Conservation (phyloP, 2,329 filamentous ascomycete genomes). For the Bipolaris bicolor region DNA sequence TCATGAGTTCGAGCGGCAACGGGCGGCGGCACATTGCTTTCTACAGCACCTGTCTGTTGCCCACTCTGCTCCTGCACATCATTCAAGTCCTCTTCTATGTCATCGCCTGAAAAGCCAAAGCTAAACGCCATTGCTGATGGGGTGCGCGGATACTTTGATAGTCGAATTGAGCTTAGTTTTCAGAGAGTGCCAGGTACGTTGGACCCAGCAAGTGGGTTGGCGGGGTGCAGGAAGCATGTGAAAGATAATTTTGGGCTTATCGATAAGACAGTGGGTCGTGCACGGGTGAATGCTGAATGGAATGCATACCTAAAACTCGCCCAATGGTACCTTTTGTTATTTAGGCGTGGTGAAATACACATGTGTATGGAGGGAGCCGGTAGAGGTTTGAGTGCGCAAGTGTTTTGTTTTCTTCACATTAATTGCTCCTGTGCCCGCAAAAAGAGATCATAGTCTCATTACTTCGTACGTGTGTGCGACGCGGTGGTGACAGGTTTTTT, state of each 20-base stretch:
- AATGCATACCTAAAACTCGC: background rate
- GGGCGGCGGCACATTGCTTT: conserved; percentile 33
- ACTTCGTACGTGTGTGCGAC: background rate
- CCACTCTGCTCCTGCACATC: conserved; percentile 30
- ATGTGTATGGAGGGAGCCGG: too few species aligned
- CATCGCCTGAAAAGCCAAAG: conserved; percentile 65
- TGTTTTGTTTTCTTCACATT: background rate
- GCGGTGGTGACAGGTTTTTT: background rate
- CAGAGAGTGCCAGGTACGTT: background rate
- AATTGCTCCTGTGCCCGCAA: background rate
- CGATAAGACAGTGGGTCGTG: conserved; percentile 29
- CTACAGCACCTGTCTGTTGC: conserved; percentile 2
- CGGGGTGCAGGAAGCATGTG: conserved; percentile 13
- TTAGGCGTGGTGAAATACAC: background rate
- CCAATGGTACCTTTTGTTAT: background rate
- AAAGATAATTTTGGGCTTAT: conserved; percentile 31
- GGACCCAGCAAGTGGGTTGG: background rate
- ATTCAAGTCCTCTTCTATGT: conserved; percentile 60
- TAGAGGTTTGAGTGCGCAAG: too few species aligned
- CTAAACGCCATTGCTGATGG: conserved; percentile 53
- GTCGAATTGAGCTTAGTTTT: conserved; percentile 1
- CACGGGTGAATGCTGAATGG: conserved; percentile 17
- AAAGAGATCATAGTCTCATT: background rate
- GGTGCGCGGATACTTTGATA: background rate
- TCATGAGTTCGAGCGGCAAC: conserved; percentile 52